Conservation (phyloP, 2,329 filamentous ascomycete species). For the Pseudogymnoascus sp. region DNA sequence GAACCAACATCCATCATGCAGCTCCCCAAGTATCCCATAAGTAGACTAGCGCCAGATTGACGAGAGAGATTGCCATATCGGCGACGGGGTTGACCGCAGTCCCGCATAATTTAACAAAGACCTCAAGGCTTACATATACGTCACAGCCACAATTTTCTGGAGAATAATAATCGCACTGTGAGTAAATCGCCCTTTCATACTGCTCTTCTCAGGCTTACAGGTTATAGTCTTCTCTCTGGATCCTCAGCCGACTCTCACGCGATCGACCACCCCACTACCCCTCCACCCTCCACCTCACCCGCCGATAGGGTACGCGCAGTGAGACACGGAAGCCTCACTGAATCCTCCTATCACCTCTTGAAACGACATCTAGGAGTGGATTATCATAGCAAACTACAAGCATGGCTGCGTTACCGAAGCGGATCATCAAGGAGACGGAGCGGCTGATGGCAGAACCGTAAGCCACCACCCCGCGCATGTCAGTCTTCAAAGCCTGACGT, state of each 20-base stretch:
- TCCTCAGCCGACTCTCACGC: background rate
- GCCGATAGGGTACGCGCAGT: slow-evolving; percentile 4
- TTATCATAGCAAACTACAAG: background rate
- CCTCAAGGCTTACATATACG: slow-evolving; percentile 8
- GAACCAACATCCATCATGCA: background rate
- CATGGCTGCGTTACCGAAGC: slow-evolving; percentile 70
- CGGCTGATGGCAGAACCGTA: slow-evolving; percentile 94
- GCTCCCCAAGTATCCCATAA: background rate
- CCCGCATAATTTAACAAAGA: slow-evolving; percentile 7
- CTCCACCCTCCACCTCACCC: background rate
- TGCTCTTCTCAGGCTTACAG: background rate
- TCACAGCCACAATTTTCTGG: background rate
- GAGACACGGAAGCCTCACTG: slow-evolving; percentile 3
- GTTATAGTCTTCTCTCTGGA: background rate
- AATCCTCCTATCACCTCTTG: slow-evolving; percentile 1
- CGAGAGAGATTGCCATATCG: slow-evolving; percentile 5
- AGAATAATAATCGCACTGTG: background rate
- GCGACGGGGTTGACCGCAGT: background rate
- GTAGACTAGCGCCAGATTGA: slow-evolving; percentile 7
- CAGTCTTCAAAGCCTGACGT: slow-evolving; percentile 14
- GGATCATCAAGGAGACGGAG: slow-evolving; percentile 98
- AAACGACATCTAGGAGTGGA: background rate
- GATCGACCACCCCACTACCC: slow-evolving; percentile 5
- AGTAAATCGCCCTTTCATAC: background rate
- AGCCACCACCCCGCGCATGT: slow-evolving; percentile 30